Percentiles rank a stretch among this genome's conserved stretches.
Evolutionary conservation across 306 rosid species (phyloP).

Genomic region (Cyamopsis tetragonoloba): DNA sequence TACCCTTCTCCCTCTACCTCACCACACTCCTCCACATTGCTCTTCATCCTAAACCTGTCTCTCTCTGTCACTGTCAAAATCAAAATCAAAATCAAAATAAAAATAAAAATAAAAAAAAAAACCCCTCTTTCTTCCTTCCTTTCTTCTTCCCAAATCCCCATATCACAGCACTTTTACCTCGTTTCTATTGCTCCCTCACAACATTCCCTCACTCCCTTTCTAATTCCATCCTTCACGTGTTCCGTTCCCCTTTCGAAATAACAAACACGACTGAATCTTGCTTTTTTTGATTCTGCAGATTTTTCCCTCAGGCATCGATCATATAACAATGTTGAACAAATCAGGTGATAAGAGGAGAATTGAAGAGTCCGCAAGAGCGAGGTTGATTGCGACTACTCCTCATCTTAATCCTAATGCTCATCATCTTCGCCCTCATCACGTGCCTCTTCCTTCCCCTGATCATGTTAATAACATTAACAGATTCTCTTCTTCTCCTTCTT

Average conservation of each 20-base stretch:
- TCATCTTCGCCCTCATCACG: slow-evolving; percentile 24
- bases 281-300: background rate
- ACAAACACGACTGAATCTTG: slow-evolving; percentile 12
- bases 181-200: too few species aligned
- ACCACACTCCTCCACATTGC: too few species aligned
- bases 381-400: slow-evolving; percentile 26
- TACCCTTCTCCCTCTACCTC: background rate
- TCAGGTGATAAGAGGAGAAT: background rate
- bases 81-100: background rate
- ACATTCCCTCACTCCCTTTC: background rate
- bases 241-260: background rate
- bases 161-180: too few species aligned
- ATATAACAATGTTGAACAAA: background rate
- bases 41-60: too few species aligned
- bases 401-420: slow-evolving; percentile 3
- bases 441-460: slow-evolving; percentile 31
- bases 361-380: background rate
- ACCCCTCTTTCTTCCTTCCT: background rate
- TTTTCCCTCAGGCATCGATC: background rate
- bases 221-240: background rate
- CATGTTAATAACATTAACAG: too few species aligned
- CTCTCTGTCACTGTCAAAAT: background rate
- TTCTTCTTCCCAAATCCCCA: slow-evolving; percentile 10
- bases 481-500: slow-evolving; percentile 27
- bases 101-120: slow-evolving; percentile 7